phyloP scores from a whole-genome alignment of 163 green algal species.

The Chlorella variabilis region DNA sequence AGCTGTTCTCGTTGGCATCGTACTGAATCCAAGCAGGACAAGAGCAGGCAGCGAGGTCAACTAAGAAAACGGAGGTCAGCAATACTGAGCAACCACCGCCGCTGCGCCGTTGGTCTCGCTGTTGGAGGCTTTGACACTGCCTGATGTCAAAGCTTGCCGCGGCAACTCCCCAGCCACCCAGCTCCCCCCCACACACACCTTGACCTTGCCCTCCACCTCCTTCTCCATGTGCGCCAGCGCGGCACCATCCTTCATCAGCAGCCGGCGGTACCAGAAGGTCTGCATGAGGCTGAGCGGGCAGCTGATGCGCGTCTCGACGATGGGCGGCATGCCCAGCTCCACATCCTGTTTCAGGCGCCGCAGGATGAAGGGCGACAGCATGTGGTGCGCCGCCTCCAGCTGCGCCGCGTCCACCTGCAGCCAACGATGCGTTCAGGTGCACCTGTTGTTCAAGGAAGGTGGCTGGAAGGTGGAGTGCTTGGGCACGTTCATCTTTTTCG shows the following conservation, averaged over 20 bases:
- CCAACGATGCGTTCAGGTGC: background rate
- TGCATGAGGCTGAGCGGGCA: constrained; percentile 70
- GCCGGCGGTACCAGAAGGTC: constrained; percentile 76
- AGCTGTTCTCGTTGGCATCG: constrained; percentile 41
- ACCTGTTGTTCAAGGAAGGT: background rate
- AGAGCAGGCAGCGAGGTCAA: background rate
- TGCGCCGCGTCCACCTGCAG: constrained; percentile 54
- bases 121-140: no score
- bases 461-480: background rate
- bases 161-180: no score
- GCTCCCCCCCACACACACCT: no score
- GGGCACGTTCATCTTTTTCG: no score
- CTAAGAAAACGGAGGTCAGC: no score
- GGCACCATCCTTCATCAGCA: constrained; percentile 59
- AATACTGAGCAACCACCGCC: no score
- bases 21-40: constrained; percentile 27
- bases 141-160: no score
- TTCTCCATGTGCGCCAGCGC: constrained; percentile 45
- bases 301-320: constrained; percentile 76
- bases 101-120: no score
- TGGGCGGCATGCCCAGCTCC: constrained; percentile 55
- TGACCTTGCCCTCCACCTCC: constrained; percentile 57
- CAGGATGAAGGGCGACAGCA: constrained; percentile 94
- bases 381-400: constrained; percentile 71
- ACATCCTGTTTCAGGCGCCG: constrained; percentile 87